A percentile compares a stretch with the other conserved stretches of the same genome.
Conservation (phyloP, 352 stramenopile species). For the Poterioochromonas sp. region DNA sequence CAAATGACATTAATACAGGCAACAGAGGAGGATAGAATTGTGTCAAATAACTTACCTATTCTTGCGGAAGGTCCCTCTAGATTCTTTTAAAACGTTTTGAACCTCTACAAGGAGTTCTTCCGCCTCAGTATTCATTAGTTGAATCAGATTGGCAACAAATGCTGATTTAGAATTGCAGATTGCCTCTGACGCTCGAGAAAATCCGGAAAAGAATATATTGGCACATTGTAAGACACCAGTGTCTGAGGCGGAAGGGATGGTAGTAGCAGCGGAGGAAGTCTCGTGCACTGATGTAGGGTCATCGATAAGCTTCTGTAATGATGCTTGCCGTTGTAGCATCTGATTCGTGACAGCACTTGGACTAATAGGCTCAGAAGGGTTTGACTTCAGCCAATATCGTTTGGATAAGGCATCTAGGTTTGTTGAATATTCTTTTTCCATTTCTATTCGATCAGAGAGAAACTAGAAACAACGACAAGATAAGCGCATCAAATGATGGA, state of each 20-base stretch:
- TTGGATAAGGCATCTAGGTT: neutral
- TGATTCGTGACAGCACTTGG: no score
- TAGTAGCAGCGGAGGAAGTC: no score
- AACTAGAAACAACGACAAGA: neutral
- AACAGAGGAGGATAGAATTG: neutral
- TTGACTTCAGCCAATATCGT: no score
- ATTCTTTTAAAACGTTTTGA: neutral
- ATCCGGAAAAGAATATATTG: no score
- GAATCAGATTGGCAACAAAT: neutral
- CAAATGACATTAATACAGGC: neutral
- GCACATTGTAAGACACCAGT: no score
- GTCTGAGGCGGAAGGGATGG: no score
- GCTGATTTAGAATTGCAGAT: no score
- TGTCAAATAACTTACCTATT: neutral
- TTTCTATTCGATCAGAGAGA: neutral
- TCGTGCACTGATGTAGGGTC: no score
- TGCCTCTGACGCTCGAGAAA: no score
- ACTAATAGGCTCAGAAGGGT: no score
- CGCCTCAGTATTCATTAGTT: neutral
- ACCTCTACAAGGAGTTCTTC: neutral
- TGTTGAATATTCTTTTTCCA: neutral
- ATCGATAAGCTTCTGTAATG: no score
- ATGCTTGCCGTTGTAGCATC: no score
- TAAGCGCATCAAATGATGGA: neutral
- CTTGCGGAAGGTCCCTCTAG: neutral